Base-by-base conservation (phyloP, 192 early-diverging fungal species). In the Rhizoclosmatium globosum region DNA sequence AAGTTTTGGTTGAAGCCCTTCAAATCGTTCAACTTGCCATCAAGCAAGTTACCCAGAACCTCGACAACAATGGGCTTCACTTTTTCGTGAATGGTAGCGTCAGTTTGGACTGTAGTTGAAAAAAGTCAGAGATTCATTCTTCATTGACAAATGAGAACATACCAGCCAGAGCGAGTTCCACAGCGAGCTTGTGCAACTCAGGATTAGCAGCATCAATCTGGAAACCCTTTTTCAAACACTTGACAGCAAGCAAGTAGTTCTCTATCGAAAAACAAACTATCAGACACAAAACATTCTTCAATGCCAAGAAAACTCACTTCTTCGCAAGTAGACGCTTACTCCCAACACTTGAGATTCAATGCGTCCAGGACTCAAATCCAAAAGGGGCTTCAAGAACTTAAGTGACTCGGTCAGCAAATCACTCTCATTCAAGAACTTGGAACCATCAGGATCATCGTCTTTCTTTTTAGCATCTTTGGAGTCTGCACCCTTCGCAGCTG, bases 361-460 rank as follows among this genome's bases (percentile, higher is more conserved):
- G 13, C 79, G 76, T 4, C 84, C 78, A 17, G 89, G 81, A 38
- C 88, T 81, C 74, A 92, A 64, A 44, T 87, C 83, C 65, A 91
- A 83, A 17, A 99, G 85, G 13, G 90, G 90, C 74, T 91, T 87
- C 57, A 96, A 83, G 58, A 96, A 94, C 82, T 92, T 91, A 58
- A 92, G 87, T 3, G 95, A 93, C 41, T 93, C 93, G 2, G 82
- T 91, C 31, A 98, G 82, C 61, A 92, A 91, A 81, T 93, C 90
- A 11, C 80, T 83, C 21, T 89, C 88, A 62, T 92, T 84, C 38
- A 90, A 66, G 75, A 89, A 83, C 79, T 92, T 94, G 59, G 87
- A 84, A 44, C 95, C 95, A 11, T 91, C 87, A 9, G 92, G 91
- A 79, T 95, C 94, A 13, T 88, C 84, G 73, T 96, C 93, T 1